A percentile compares a stretch with the other conserved stretches of the same genome.
phyloP scores from a whole-genome alignment of 2,329 filamentous ascomycete genomes.

The Macrophomina pseudophaseolina region DNA sequence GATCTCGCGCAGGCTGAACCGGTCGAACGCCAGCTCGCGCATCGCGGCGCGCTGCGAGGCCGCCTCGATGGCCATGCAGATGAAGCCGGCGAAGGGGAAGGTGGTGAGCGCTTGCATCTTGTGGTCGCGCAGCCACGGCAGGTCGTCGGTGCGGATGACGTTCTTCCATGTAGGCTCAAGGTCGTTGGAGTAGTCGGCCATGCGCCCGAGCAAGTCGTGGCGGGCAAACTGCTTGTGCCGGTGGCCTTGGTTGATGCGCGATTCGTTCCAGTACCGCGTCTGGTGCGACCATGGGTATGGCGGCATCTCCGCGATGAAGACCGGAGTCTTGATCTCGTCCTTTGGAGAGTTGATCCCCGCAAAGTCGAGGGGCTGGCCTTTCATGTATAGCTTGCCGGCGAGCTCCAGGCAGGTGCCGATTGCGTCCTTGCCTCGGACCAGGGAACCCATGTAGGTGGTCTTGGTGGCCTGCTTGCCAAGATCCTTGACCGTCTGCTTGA shows the following conservation, averaged over 20 bases:
- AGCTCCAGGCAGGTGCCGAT: constrained; percentile 25
- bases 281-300: constrained; percentile 37
- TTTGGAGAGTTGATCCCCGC: constrained; percentile 35
- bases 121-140: constrained; percentile 35
- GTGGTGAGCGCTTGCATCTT: constrained; percentile 35
- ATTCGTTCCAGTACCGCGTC: constrained; percentile 30
- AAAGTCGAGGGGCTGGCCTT: constrained; percentile 30
- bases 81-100: constrained; percentile 40
- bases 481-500: constrained; percentile 23
- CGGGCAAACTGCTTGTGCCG: constrained; percentile 23
- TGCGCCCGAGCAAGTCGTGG: constrained; percentile 36
- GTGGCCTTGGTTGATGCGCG: constrained; percentile 23
- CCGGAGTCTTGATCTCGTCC: constrained; percentile 19
- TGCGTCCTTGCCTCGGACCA: constrained; percentile 20
- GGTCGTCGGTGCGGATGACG: constrained; percentile 32
- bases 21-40: constrained; percentile 8
- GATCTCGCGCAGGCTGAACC: constrained; percentile 20
- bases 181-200: constrained; percentile 32
- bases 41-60: constrained; percentile 14
- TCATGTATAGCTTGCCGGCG: constrained; percentile 32
- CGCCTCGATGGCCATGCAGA: constrained; percentile 40
- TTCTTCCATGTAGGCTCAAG: constrained; percentile 31
- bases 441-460: constrained; percentile 12
- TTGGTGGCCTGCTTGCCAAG: constrained; percentile 21
- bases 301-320: constrained; percentile 32